Percentiles rank a stretch among this genome's conserved stretches.
These are phyloP conservation scores for Spirogloea muscicola DNA, from an alignment of 139 green algal species.

Conservation along the genomic window DNA sequence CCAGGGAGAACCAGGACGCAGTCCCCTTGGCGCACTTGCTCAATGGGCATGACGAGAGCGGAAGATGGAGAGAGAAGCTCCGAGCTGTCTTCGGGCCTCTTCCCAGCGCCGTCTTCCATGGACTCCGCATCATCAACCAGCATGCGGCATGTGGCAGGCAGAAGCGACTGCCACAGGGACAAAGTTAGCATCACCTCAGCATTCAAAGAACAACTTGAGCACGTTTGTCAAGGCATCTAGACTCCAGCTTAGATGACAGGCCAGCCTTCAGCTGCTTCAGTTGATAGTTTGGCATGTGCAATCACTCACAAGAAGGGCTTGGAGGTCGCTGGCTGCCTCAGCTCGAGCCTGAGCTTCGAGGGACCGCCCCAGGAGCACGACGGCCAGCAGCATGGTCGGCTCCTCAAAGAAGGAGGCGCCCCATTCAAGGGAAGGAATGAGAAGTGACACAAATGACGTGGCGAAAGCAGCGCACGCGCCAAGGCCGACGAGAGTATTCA, in stretches of 20 bases:
- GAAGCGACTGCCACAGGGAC: slow-evolving; percentile 63
- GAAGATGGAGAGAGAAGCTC: too few relatives aligned
- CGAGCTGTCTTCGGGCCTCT: slow-evolving; percentile 1
- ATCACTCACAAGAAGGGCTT: slow-evolving; percentile 23
- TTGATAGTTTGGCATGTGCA: too few relatives aligned
- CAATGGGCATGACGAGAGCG: too few relatives aligned
- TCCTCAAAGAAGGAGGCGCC: slow-evolving; percentile 81
- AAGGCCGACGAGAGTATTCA: slow-evolving; percentile 87
- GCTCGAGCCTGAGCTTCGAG: slow-evolving; percentile 67
- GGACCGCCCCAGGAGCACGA: slow-evolving; percentile 81
- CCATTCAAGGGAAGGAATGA: slow-evolving; percentile 56
- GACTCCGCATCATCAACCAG: slow-evolving; percentile 57
- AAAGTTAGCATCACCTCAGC: too few relatives aligned
- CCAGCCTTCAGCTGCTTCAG: too few relatives aligned
- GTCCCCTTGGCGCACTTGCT: slow-evolving; percentile 56
- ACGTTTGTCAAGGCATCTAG: too few relatives aligned
- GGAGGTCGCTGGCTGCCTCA: slow-evolving; percentile 29
- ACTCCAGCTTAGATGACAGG: too few relatives aligned
- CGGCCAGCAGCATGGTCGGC: slow-evolving; percentile 91
- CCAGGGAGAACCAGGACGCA: slow-evolving; percentile 79
- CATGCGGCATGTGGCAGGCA: slow-evolving; percentile 66
- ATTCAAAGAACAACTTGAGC: too few relatives aligned
- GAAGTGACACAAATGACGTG: slow-evolving; percentile 48
- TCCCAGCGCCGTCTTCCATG: not conserved
- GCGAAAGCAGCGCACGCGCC: slow-evolving; percentile 68